These are phyloP conservation scores for Akanthomyces muscarius DNA, from an alignment of 2,329 filamentous ascomycete species.

Conservation along the genomic window DNA sequence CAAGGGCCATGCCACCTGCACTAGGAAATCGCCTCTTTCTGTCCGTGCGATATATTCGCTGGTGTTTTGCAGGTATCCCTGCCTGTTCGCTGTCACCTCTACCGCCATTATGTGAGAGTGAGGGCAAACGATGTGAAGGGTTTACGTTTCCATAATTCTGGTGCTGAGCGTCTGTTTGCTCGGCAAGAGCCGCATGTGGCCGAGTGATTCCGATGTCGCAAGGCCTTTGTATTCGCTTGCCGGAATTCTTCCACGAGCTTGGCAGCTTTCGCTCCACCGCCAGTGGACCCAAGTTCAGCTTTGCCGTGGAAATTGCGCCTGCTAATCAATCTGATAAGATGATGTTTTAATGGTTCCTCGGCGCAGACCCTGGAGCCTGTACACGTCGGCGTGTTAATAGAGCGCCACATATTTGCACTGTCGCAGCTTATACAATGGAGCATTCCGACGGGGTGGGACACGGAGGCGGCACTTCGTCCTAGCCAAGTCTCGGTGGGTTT, in stretches of 20 bases:
- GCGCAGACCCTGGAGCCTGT: too few species aligned
- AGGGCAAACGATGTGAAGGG: too few species aligned
- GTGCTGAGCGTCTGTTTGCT: background rate
- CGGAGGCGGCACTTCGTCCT: too few species aligned
- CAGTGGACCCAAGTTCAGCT: background rate
- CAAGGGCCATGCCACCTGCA: slow-evolving; percentile 31
- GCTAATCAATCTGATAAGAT: slow-evolving; percentile 4
- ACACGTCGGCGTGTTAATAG: too few species aligned
- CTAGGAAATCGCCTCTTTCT: slow-evolving; percentile 27
- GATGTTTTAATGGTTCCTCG: background rate
- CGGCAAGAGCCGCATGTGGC: background rate
- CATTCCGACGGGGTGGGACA: too few species aligned
- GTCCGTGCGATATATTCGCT: slow-evolving; percentile 26
- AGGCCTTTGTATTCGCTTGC: background rate
- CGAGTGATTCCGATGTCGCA: background rate
- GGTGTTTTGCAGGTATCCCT: slow-evolving; percentile 25
- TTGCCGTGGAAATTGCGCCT: background rate
- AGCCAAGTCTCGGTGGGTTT: too few species aligned
- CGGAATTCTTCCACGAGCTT: background rate
- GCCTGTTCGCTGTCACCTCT: background rate
- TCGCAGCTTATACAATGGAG: too few species aligned
- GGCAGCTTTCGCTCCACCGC: background rate
- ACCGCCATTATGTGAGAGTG: background rate
- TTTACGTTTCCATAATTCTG: background rate
- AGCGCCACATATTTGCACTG: background rate